Conservation (phyloP, 2,329 filamentous ascomycete species). For the Eurotiales sp. region DNA sequence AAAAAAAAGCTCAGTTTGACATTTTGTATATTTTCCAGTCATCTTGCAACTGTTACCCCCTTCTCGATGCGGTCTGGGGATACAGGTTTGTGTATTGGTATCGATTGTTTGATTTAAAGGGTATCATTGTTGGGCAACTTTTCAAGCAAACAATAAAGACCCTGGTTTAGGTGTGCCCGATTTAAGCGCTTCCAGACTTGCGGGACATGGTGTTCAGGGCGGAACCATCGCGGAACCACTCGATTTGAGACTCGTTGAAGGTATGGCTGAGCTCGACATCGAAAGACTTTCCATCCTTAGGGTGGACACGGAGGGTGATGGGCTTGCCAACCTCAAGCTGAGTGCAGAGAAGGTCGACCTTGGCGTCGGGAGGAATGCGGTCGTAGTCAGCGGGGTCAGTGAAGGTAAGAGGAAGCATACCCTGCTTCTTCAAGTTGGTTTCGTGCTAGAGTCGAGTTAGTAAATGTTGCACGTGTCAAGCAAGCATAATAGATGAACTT, state of each 20-base stretch:
- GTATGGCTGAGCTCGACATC: constrained; percentile 86
- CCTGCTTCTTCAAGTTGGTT: constrained; percentile 99
- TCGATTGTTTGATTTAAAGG: background rate
- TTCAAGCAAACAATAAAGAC: too few relatives aligned
- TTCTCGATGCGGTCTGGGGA: too few relatives aligned
- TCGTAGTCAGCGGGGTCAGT: constrained; percentile 93
- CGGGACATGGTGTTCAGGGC: constrained; percentile 99
- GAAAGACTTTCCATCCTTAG: constrained; percentile 76
- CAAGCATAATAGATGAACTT: constrained; percentile 27
- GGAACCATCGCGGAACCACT: constrained; percentile 99
- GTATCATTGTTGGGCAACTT: constrained; percentile 7
- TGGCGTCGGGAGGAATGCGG: constrained; percentile 89
- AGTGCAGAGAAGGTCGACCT: constrained; percentile 83
- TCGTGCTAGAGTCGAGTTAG: constrained; percentile 62
- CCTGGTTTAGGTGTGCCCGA: constrained; percentile 1
- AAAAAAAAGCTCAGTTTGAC: constrained; percentile 2
- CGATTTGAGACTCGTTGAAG: constrained; percentile 95
- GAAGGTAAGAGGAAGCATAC: constrained; percentile 98
- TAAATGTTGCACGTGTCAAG: background rate
- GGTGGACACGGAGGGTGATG: constrained; percentile 86
- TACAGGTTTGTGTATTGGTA: constrained; percentile 6
- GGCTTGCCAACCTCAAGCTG: constrained; percentile 90
- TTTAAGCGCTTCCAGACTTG: constrained; percentile 38
- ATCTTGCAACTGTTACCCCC: too few relatives aligned
- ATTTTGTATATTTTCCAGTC: constrained; percentile 4